phyloP scores from a whole-genome alignment of 768 basidiomycete genomes.

The Mycena latifolia region DNA sequence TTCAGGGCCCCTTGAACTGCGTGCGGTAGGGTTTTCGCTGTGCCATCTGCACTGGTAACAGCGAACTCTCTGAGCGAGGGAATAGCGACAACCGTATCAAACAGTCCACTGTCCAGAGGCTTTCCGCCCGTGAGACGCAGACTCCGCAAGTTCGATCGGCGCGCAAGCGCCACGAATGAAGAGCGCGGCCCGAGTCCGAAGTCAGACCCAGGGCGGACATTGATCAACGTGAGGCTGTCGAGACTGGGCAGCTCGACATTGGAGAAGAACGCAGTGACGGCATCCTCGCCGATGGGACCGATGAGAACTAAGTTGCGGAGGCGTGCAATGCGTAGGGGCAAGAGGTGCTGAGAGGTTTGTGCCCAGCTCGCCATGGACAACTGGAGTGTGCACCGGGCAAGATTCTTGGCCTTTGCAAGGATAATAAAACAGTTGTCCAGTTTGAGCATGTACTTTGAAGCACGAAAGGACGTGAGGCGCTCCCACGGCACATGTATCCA shows the following conservation, averaged over 20 bases:
- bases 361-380: background rate
- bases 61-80: slow-evolving; percentile 29
- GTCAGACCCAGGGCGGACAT: background rate
- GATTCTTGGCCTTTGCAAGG: slow-evolving; percentile 28
- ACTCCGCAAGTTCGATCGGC: slow-evolving; percentile 17
- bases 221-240: slow-evolving; percentile 15
- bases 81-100: slow-evolving; percentile 25
- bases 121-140: slow-evolving; percentile 14
- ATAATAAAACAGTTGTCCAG: slow-evolving; percentile 13
- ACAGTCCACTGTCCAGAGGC: slow-evolving; percentile 10
- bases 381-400: slow-evolving; percentile 19
- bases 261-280: slow-evolving; percentile 15
- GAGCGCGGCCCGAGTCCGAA: slow-evolving; percentile 15
- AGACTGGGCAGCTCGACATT: slow-evolving; percentile 18
- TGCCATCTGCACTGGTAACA: background rate
- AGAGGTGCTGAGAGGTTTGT: background rate
- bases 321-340: slow-evolving; percentile 14
- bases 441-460: background rate
- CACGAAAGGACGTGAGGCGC: slow-evolving; percentile 19
- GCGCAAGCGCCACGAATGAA: slow-evolving; percentile 17
- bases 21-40: background rate
- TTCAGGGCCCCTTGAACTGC: slow-evolving; percentile 20
- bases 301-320: slow-evolving; percentile 13
- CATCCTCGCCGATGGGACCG: background rate
- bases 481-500: slow-evolving; percentile 17